phyloP scores from a whole-genome alignment of 129 eudicot genomes.

The Flaveria sonorensis region DNA sequence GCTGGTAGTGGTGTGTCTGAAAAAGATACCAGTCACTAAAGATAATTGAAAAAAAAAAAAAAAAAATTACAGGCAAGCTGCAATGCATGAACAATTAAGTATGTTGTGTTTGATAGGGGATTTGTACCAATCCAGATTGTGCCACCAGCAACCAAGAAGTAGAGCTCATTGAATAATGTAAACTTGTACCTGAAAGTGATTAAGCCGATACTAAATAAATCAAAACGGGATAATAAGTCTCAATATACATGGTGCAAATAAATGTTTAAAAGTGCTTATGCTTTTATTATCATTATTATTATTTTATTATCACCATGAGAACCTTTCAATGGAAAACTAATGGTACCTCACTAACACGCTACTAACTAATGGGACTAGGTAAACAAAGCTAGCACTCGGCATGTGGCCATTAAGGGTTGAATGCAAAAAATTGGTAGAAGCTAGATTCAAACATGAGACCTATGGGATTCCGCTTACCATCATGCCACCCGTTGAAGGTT shows the following conservation, averaged over 20 bases:
- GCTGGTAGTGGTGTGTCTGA: conserved; percentile 64
- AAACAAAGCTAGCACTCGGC: background rate
- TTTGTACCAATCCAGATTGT: conserved; percentile 91
- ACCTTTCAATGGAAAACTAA: background rate
- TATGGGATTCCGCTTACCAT: background rate
- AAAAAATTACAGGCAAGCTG: background rate
- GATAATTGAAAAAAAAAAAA: background rate
- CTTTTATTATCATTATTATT: background rate
- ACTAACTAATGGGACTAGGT: background rate
- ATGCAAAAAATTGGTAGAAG: no score
- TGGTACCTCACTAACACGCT: background rate
- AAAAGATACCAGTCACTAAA: background rate
- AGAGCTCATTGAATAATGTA: conserved; percentile 92
- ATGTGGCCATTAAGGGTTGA: background rate
- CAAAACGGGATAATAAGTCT: background rate
- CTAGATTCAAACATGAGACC: no score
- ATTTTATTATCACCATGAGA: background rate
- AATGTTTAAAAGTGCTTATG: background rate
- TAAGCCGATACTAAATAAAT: background rate
- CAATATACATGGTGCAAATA: background rate
- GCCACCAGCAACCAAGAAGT: conserved; percentile 96
- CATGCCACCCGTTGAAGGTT: background rate
- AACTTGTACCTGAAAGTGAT: conserved; percentile 78
- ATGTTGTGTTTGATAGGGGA: conserved; percentile 4
- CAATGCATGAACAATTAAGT: background rate